A percentile compares a stretch with the other conserved stretches of the same genome.
Conservation (phyloP, 352 stramenopile species). For the Sclerospora graminicola region DNA sequence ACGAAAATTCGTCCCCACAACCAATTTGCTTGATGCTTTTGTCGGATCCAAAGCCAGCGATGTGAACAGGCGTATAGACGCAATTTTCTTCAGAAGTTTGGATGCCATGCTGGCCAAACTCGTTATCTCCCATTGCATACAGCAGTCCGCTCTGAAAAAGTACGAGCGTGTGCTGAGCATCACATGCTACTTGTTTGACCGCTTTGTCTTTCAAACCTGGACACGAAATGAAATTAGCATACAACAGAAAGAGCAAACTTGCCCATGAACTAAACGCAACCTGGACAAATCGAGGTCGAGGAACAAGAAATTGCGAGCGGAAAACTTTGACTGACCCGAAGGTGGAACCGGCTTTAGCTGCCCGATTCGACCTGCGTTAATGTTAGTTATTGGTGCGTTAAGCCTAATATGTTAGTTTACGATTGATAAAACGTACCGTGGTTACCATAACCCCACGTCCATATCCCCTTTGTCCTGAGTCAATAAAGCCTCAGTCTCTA, state of each 20-base stretch:
- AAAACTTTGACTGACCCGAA: conserved; percentile 71
- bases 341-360: conserved; percentile 41
- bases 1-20: conserved; percentile 60
- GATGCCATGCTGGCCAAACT: conserved; percentile 53
- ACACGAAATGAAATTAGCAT: no score
- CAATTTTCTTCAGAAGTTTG: conserved; percentile 26
- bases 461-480: conserved; percentile 48
- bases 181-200: conserved; percentile 52
- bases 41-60: conserved; percentile 14
- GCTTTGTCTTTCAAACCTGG: conserved; percentile 41
- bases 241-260: background rate
- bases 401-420: no score
- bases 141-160: conserved; percentile 48
- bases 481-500: background rate
- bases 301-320: conserved; percentile 60
- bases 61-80: conserved; percentile 25
- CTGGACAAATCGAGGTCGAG: conserved; percentile 56
- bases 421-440: conserved; percentile 22
- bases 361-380: conserved; percentile 43
- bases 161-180: conserved; percentile 58
- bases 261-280: conserved; percentile 11
- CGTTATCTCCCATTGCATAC: conserved; percentile 67
- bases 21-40: conserved; percentile 33
- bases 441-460: conserved; percentile 71
- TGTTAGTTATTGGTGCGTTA: no score